Conservation (phyloP, 495 filamentous ascomycete species). For the Glonium stellatum region DNA sequence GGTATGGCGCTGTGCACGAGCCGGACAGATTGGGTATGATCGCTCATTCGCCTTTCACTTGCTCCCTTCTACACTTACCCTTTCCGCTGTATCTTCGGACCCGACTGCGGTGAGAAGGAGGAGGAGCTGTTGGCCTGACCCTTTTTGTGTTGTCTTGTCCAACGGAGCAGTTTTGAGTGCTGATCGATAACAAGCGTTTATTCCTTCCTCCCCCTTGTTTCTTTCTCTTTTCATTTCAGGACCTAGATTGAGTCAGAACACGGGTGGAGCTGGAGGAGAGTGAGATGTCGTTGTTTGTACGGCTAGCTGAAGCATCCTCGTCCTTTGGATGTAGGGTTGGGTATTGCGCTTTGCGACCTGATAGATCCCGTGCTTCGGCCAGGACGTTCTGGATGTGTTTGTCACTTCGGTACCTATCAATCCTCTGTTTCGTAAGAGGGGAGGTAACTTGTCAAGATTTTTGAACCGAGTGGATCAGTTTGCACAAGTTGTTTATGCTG, state of each 20-base stretch:
- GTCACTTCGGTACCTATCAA: not conserved
- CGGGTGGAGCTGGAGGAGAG: constrained; percentile 23
- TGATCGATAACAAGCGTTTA: constrained; percentile 36
- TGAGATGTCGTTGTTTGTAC: constrained; percentile 23
- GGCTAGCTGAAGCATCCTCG: constrained; percentile 23
- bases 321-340: constrained; percentile 30
- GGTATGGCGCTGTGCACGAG: constrained; percentile 9
- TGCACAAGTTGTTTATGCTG: not conserved
- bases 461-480: not conserved
- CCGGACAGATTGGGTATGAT: constrained; percentile 40
- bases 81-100: constrained; percentile 25
- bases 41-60: constrained; percentile 32
- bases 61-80: constrained; percentile 17
- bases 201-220: constrained; percentile 14
- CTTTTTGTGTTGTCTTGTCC: constrained; percentile 2
- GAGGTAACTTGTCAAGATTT: not conserved
- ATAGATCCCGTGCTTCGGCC: constrained; percentile 13
- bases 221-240: constrained; percentile 1
- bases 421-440: not conserved
- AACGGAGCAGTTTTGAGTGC: constrained; percentile 17
- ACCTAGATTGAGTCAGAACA: not conserved
- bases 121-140: constrained; percentile 4
- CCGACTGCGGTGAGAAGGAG: constrained; percentile 22
- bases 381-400: constrained; percentile 1
- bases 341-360: constrained; percentile 20